phyloP scores from a whole-genome alignment of 2,329 filamentous ascomycete species.

The Fusarium verticillioides region DNA sequence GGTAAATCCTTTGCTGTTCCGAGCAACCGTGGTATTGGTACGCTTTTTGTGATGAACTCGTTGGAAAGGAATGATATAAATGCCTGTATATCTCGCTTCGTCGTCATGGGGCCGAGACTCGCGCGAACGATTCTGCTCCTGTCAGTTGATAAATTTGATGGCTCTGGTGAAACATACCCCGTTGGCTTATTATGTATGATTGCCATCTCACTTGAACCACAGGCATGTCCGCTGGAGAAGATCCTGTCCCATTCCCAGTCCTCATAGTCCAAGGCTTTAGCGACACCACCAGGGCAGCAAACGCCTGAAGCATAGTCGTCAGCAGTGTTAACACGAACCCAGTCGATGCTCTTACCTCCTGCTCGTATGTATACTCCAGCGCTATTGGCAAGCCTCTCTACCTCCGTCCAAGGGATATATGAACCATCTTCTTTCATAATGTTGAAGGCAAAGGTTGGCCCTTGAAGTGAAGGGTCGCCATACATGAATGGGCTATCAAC shows the following conservation, averaged over 20 bases:
- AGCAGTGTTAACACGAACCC: not conserved
- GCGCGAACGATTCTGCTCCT: slow-evolving; percentile 64
- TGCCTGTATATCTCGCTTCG: slow-evolving; percentile 62
- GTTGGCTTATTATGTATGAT: slow-evolving; percentile 65
- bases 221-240: slow-evolving; percentile 67
- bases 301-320: slow-evolving; percentile 50
- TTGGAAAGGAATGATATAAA: slow-evolving; percentile 58
- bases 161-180: slow-evolving; percentile 51
- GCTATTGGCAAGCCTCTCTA: slow-evolving; percentile 68
- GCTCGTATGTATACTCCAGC: slow-evolving; percentile 69
- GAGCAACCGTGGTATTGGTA: slow-evolving; percentile 8
- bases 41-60: slow-evolving; percentile 25
- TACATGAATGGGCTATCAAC: slow-evolving; percentile 59
- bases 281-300: slow-evolving; percentile 60
- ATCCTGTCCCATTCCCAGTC: slow-evolving; percentile 65
- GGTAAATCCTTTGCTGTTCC: slow-evolving; percentile 23
- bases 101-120: slow-evolving; percentile 72
- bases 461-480: slow-evolving; percentile 64
- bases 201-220: slow-evolving; percentile 63
- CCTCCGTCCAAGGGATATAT: slow-evolving; percentile 65
- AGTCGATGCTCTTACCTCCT: slow-evolving; percentile 50
- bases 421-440: slow-evolving; percentile 62
- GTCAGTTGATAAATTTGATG: slow-evolving; percentile 6
- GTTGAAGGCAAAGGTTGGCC: slow-evolving; percentile 73
- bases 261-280: slow-evolving; percentile 61